These are phyloP conservation scores for Dactylella cylindrospora DNA, from an alignment of 2,329 filamentous ascomycete species.

Conservation along the genomic window DNA sequence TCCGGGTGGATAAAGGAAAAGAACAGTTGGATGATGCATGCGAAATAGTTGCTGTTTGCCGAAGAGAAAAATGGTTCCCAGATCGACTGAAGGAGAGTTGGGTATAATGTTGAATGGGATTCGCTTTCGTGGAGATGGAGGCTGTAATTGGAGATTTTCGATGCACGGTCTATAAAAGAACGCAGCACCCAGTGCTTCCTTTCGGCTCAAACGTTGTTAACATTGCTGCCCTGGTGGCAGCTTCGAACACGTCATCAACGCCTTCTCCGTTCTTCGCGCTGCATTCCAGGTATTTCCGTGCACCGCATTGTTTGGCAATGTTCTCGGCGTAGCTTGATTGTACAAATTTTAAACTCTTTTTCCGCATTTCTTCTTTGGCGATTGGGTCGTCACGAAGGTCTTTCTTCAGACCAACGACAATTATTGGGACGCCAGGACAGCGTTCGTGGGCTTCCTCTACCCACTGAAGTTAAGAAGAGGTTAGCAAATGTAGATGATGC, in stretches of 20 bases:
- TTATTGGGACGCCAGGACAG: conserved; percentile 88
- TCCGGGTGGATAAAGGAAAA: conserved; percentile 4
- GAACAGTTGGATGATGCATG: neutral
- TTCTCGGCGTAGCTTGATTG: conserved; percentile 79
- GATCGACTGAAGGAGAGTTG: conserved; percentile 13
- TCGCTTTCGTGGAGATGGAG: neutral
- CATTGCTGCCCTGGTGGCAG: conserved; percentile 87
- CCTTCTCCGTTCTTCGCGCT: conserved; percentile 93
- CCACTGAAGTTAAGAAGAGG: conserved; percentile 64
- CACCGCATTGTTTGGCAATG: conserved; percentile 80
- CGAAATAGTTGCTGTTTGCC: neutral
- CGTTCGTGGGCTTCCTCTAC: conserved; percentile 92
- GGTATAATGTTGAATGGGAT: neutral
- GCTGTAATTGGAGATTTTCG: conserved; percentile 25
- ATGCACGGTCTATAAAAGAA: conserved; percentile 68
- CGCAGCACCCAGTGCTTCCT: conserved; percentile 78
- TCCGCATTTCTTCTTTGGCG: conserved; percentile 96
- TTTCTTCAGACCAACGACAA: conserved; percentile 94
- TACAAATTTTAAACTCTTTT: conserved; percentile 85
- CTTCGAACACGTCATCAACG: conserved; percentile 98
- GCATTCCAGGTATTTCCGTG: conserved; percentile 94
- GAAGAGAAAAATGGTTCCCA: conserved; percentile 4
- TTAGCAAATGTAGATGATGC: conserved; percentile 12
- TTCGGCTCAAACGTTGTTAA: conserved; percentile 78
- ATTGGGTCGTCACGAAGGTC: conserved; percentile 93